A percentile compares a stretch with the other conserved stretches of the same genome.
These are phyloP conservation scores for Aquilaria malaccensis DNA, from an alignment of 345 rosid genomes.

Conservation along the genomic window DNA sequence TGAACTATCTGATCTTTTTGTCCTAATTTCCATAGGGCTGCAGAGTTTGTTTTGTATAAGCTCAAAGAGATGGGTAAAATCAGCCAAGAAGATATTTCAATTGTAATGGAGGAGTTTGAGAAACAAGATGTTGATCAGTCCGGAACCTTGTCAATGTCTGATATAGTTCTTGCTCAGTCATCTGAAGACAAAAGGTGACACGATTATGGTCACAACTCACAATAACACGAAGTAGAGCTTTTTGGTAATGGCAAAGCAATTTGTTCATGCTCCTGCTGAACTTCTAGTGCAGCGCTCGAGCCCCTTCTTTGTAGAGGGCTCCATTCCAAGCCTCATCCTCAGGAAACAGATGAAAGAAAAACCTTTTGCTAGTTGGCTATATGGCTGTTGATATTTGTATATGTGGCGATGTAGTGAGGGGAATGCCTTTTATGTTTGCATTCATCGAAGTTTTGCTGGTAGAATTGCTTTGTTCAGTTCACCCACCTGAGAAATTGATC, in stretches of 20 bases:
- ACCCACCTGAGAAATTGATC: too few relatives aligned
- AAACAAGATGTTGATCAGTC: constrained; percentile 35
- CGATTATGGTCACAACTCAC: too few relatives aligned
- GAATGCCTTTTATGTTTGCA: too few relatives aligned
- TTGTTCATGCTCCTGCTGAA: too few relatives aligned
- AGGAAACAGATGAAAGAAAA: too few relatives aligned
- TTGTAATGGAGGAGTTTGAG: constrained; percentile 49
- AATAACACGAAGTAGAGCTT: too few relatives aligned
- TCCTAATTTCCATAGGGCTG: not conserved
- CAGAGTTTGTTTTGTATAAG: constrained; percentile 32
- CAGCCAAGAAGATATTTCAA: constrained; percentile 41
- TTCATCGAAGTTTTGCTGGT: too few relatives aligned
- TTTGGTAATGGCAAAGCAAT: too few relatives aligned
- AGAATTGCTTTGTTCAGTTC: too few relatives aligned
- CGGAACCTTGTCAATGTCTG: constrained; percentile 13
- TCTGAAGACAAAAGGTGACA: not conserved
- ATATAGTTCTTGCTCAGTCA: constrained; percentile 13
- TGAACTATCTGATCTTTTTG: not conserved
- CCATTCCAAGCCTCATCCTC: not conserved
- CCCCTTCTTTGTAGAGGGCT: not conserved
- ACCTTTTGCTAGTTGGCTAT: not conserved
- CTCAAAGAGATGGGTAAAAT: constrained; percentile 77
- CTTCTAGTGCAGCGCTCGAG: not conserved
- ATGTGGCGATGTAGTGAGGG: too few relatives aligned
- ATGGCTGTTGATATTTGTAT: constrained; percentile 18